Conservation (phyloP, 352 stramenopile genomes). For the Globisporangium abappressorium region DNA sequence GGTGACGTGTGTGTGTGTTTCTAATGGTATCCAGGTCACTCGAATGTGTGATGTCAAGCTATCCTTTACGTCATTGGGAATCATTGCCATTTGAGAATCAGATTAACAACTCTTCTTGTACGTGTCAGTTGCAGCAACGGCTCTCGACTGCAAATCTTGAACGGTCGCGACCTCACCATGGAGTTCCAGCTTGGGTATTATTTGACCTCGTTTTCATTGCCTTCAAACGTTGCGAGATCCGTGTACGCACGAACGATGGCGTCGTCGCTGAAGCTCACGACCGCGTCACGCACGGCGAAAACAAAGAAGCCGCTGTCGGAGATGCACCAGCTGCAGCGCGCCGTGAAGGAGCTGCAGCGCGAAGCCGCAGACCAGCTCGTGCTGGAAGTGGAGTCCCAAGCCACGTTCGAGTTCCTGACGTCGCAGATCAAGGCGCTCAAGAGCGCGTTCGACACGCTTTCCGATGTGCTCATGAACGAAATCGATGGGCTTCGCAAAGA, state of each 20-base stretch:
- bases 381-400: slow-evolving; percentile 76
- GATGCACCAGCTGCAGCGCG: slow-evolving; percentile 77
- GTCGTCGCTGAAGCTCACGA: slow-evolving; percentile 45
- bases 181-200: neutral
- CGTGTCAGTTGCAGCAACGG: slow-evolving; percentile 6
- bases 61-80: neutral
- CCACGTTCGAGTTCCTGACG: slow-evolving; percentile 81
- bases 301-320: slow-evolving; percentile 78
- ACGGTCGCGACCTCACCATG: slow-evolving; percentile 5
- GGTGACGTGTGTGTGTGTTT: neutral
- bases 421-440: slow-evolving; percentile 75
- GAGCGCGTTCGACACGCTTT: slow-evolving; percentile 73
- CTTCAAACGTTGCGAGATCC: neutral
- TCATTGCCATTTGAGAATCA: neutral
- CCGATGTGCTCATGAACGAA: slow-evolving; percentile 74
- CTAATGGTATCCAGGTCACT: slow-evolving; percentile 15
- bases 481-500: slow-evolving; percentile 70
- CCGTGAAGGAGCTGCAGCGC: slow-evolving; percentile 73
- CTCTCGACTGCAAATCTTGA: slow-evolving; percentile 5
- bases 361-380: slow-evolving; percentile 72
- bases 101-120: neutral
- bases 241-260: slow-evolving; percentile 27
- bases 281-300: slow-evolving; percentile 63
- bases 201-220: neutral
- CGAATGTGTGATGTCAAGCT: neutral